Conservation (phyloP, 495 filamentous ascomycete species). For the Neurospora tetraspora region DNA sequence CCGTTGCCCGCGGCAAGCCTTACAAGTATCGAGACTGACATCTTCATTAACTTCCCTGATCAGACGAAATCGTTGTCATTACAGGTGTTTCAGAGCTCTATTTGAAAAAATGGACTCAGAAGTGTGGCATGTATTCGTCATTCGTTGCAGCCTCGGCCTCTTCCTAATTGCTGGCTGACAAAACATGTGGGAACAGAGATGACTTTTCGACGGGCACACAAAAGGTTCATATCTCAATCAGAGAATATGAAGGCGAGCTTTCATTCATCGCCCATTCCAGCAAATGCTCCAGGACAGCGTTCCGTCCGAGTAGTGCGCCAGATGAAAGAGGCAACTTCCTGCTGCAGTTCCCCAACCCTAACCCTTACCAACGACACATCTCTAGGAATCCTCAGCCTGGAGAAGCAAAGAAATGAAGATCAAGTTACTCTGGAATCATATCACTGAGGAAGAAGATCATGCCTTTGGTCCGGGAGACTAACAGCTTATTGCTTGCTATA, state of each 20-base stretch:
- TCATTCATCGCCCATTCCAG: background rate
- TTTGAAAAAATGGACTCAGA: background rate
- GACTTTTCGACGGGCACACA: background rate
- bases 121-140: background rate
- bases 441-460: background rate
- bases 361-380: background rate
- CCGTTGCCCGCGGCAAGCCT: background rate
- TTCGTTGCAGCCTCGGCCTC: background rate
- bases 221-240: background rate
- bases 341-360: background rate
- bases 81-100: background rate
- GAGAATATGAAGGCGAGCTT: background rate
- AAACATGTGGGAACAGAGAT: background rate
- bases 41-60: background rate
- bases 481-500: background rate
- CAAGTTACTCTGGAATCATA: background rate
- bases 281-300: background rate
- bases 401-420: background rate
- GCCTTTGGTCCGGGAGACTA: background rate
- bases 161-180: background rate
- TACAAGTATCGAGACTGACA: background rate
- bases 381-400: background rate
- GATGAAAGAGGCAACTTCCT: background rate
- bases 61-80: background rate
- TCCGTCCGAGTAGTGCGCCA: background rate